Evolutionary conservation across 208 protist genomes (phyloP), one percentile per base, ranked within the genome.

Genomic region (Crithidia bombi): DNA sequence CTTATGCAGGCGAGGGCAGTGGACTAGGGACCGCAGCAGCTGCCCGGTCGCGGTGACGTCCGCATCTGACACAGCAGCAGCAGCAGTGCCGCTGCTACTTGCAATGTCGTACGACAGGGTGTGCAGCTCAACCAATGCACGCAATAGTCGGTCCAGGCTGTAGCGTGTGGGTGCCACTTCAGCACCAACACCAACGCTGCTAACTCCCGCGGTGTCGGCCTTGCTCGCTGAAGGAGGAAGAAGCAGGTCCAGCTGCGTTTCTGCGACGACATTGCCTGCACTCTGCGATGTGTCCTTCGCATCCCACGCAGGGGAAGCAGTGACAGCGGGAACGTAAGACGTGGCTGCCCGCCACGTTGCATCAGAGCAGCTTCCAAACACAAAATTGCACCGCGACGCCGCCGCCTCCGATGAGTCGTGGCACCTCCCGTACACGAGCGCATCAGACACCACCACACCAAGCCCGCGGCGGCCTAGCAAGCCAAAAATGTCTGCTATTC

Each of bases 401-500:
- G 49, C 47, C 9, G 50, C 26, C 32, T 65, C 49, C 6, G 71
- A 77, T 11, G 64, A 41, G 39, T 69, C 64, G 65, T 66, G 71
- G 64, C 71, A 71, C n/a, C 32, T 14, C 28, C 64, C 71, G 71
- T 77, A 71, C 4, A 77, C 28, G 14, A 77, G 64, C 38, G 71
- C 71, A 30, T 77, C 71, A 1, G 71, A 77, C 2, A 77, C 57
- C 0, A 62, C 56, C 28, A 66, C 57, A 7, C 64, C 71, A 46
- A 36, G 38, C 9, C 41, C 71, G 5, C 64, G 47, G 9, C 36
- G 55, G 39, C 64, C 65, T 12, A 77, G 57, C 63, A 77, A 21
- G 33, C 6, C 21, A 19, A 77, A 77, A 21, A 77, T 77, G 2
- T 66, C 62, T 1, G 71, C 71, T 3, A 77, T 77, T 36, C 71